Percentiles rank a stretch among this genome's conserved stretches.
phyloP scores from a whole-genome alignment of 192 early-diverging fungal species.

The Coemansia interrupta region DNA sequence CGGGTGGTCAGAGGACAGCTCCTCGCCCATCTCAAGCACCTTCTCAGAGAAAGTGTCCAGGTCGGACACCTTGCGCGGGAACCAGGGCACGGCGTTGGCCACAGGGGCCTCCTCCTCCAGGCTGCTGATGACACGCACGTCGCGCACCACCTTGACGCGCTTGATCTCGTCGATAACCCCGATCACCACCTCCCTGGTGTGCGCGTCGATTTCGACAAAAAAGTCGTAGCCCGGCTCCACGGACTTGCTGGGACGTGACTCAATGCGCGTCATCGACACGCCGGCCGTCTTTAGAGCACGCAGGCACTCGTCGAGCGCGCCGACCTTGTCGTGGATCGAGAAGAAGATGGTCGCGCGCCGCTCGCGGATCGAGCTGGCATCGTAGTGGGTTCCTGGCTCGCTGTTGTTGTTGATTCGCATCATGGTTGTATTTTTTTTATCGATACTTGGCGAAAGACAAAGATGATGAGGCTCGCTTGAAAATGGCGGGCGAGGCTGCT shows the following conservation, averaged over 20 bases:
- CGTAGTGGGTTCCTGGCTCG: slow-evolving; percentile 26
- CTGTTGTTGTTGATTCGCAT: slow-evolving; percentile 21
- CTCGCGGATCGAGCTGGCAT: slow-evolving; percentile 25
- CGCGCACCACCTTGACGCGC: slow-evolving; percentile 58
- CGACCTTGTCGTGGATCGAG: slow-evolving; percentile 79
- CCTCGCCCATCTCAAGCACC: slow-evolving; percentile 88
- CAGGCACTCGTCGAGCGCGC: slow-evolving; percentile 81
- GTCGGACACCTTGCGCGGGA: slow-evolving; percentile 88
- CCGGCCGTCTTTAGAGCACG: slow-evolving; percentile 62
- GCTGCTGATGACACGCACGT: slow-evolving; percentile 55
- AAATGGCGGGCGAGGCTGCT: neutral
- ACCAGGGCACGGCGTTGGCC: slow-evolving; percentile 71
- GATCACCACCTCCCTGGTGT: slow-evolving; percentile 58
- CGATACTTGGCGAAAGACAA: neutral
- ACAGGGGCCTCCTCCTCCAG: slow-evolving; percentile 14
- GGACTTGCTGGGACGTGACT: slow-evolving; percentile 83
- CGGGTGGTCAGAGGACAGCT: slow-evolving; percentile 87
- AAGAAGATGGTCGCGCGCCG: slow-evolving; percentile 67
- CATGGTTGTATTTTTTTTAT: slow-evolving; percentile 22
- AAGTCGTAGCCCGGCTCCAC: slow-evolving; percentile 85
- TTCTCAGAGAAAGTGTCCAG: slow-evolving; percentile 89
- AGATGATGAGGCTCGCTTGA: neutral
- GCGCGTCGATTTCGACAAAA: slow-evolving; percentile 84
- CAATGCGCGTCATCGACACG: slow-evolving; percentile 90
- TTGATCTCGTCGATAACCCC: slow-evolving; percentile 62